These are phyloP conservation scores for Herpetomonas samuelpessoai DNA, from an alignment of 208 protist genomes.

Conservation along the genomic window DNA sequence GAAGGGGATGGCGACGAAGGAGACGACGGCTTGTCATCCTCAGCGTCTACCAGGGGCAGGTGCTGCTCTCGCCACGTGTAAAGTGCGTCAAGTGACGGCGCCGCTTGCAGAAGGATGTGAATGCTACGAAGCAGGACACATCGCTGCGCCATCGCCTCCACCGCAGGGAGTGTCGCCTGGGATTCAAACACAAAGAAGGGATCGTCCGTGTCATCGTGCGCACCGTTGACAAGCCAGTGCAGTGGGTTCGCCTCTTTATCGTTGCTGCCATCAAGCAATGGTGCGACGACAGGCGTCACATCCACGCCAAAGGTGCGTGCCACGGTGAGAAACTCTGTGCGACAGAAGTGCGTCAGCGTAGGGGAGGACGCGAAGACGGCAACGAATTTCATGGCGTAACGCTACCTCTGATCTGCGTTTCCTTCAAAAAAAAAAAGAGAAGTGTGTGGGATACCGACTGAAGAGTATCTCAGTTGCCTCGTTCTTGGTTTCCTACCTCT, in stretches of 20 bases:
- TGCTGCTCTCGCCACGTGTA: conserved; percentile 8
- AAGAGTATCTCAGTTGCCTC: too few relatives aligned
- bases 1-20: too few relatives aligned
- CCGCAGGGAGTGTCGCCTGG: background rate
- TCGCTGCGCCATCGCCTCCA: conserved; percentile 17
- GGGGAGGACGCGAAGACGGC: conserved; percentile 69
- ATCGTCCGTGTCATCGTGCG: background rate
- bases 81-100: conserved; percentile 43
- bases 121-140: conserved; percentile 21
- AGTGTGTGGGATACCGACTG: too few relatives aligned
- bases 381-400: conserved; percentile 76
- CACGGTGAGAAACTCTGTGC: conserved; percentile 46
- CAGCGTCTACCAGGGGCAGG: background rate
- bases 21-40: too few relatives aligned
- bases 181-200: conserved; percentile 17
- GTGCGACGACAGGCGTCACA: conserved; percentile 23
- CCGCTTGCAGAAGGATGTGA: conserved; percentile 41
- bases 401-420: too few relatives aligned
- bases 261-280: too few relatives aligned
- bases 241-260: conserved; percentile 18
- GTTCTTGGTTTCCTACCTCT: too few relatives aligned
- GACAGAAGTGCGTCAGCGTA: conserved; percentile 48
- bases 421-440: too few relatives aligned
- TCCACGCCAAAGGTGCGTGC: conserved; percentile 33
- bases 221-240: conserved; percentile 4